Conservation (phyloP, 768 basidiomycete genomes). For the Suillus variegatus region DNA sequence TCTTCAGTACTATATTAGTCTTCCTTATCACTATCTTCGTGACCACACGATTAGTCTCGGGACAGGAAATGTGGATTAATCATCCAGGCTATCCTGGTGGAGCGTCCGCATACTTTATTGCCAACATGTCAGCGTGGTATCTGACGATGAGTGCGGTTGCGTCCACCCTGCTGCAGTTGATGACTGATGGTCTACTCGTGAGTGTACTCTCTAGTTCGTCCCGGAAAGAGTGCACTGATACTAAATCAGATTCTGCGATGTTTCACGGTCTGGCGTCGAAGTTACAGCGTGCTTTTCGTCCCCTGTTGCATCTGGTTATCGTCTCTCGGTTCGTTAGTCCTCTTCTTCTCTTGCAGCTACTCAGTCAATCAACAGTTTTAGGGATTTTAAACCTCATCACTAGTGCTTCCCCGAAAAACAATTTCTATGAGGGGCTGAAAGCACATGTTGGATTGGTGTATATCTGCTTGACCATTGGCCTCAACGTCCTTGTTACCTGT, state of each 20-base stretch:
- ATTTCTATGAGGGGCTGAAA: constrained; percentile 15
- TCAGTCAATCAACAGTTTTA: constrained; percentile 3
- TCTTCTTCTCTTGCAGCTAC: neutral
- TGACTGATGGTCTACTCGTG: constrained; percentile 42
- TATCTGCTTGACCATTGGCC: constrained; percentile 11
- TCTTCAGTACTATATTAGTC: constrained; percentile 29
- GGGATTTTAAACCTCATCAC: constrained; percentile 13
- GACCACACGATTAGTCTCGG: constrained; percentile 30
- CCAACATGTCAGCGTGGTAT: constrained; percentile 29
- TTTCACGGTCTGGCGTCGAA: constrained; percentile 33
- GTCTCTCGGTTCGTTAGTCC: constrained; percentile 24
- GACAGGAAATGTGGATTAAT: constrained; percentile 39
- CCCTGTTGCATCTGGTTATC: constrained; percentile 24
- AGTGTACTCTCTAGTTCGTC: constrained; percentile 8
- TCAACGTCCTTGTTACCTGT: constrained; percentile 14
- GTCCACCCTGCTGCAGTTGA: constrained; percentile 31
- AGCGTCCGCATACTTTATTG: constrained; percentile 32
- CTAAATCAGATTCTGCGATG: constrained; percentile 39
- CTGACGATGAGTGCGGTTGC: constrained; percentile 32
- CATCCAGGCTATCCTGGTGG: constrained; percentile 35
- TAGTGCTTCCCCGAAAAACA: constrained; percentile 5
- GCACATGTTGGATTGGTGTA: constrained; percentile 16
- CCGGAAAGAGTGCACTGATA: neutral
- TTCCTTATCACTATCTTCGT: constrained; percentile 35
- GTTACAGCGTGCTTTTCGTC: constrained; percentile 16